Evolutionary conservation across 106 monocot species (phyloP), one percentile per base, ranked within the genome.

Genomic region (Phalaenopsis equestris): DNA sequence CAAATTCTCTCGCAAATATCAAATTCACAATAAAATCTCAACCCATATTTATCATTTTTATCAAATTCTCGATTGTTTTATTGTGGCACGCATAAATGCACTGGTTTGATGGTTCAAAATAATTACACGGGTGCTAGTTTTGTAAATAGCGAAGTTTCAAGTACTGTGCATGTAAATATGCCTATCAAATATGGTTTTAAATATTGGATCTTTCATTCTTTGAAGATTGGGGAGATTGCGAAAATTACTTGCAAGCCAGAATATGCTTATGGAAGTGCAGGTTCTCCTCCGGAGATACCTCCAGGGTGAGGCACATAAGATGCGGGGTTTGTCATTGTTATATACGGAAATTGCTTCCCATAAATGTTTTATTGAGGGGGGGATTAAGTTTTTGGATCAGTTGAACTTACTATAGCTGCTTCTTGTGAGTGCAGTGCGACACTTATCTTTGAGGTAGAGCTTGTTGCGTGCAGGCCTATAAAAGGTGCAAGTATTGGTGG

Each of bases 201-300:
- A 38, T 43, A 77, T 75, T 80, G 21, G 15, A 58, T 17, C 24
- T 41, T 65, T 70, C 43, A 43, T 74, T 74, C 74, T n/a, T 18
- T 68, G 37, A 87, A 98, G 97, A 92, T 99, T 70, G 98, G 98
- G 9, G 98, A 99, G 86, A 80, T 93, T 74, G 90, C 98, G 12
- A 94, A 89, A 87, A 91, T 99, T 8, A 99, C 88, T 79, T 99
- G 98, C 85, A 92, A 88, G 75, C 89, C 98, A 15, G 92, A 99
- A 3, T 99, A 99, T 90, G 98, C 98, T 56, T 99, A 99, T 85
- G 98, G 98, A 86, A 91, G 85, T 84, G 92, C 82, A 41, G 98
- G 98, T 68, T 85, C 94, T 67, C 98, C 94, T 46, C 98, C 94
- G 52, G 98, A 94, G 3, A 99, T 99, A 81, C 98, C 98, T 6